Base-by-base conservation (phyloP, 2,329 filamentous ascomycete species). In the Exophiala alcalophila region DNA sequence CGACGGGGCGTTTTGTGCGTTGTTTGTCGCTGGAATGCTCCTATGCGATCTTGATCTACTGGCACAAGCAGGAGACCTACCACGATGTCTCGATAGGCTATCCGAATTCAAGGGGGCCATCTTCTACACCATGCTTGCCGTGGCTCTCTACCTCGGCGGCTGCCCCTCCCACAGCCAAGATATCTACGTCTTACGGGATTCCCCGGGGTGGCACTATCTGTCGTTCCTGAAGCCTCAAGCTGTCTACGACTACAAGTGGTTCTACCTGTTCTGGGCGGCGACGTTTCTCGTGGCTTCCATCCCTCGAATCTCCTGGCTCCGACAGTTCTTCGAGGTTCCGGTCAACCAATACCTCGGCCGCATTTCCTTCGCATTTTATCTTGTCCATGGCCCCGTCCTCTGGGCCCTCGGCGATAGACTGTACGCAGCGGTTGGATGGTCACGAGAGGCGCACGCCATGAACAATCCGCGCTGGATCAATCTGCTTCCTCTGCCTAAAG, bases 171-270 rank as follows among this genome's bases (percentile, higher is more conserved):
- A 66, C 35, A 72, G 67, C 36, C 55, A 57, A 78, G 76, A 55
- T 23, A 50, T 54, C 21, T 29, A 48, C 14, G 32, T 46, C 15
- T 36, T 55, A 19, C 34, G 31, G 14, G 35, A 45, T 5, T 52
- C 50, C 4, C 53, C 50, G 6, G 53, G 47, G 4, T 55, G 53
- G 53, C 38, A 34, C 23, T 47, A 47, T 33, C 41, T 55, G 4
- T 42, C 50, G 4, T 0, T 71, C 72, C 6, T 12, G 43, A 83
- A 81, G 47, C 79, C 81, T 0, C 78, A 83, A 56, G 80, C 80
- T 1, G 76, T 81, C 8, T 82, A 71, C 52, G 78, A 83, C 57
- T 73, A 71, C 57, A 84, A 83, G 60, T 84, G 79, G 79, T 83
- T 83, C 62, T 84, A 73, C 57, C 69, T 84, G 2, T 81, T 81